Conservation (phyloP, 2,329 filamentous ascomycete species). For the Nannizziopsis barbatae region DNA sequence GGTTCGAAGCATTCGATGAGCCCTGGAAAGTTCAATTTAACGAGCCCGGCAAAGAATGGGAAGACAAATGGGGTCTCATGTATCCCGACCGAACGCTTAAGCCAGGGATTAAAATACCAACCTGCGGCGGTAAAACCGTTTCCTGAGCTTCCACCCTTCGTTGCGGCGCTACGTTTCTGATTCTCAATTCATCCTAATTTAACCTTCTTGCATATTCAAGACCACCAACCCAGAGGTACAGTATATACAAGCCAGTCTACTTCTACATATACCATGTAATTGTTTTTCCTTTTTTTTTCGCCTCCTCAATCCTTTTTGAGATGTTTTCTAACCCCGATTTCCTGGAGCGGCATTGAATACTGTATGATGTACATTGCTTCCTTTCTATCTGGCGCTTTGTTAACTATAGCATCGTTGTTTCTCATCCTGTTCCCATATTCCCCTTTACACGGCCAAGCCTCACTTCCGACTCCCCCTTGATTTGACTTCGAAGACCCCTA, state of each 20-base stretch:
- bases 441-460: no score
- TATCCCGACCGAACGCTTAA: constrained; percentile 77
- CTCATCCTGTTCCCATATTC: no score
- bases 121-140: constrained; percentile 66
- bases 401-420: no score
- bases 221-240: constrained; percentile 1
- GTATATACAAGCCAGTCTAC: background rate
- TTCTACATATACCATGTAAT: no score
- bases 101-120: constrained; percentile 69
- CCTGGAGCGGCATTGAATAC: no score
- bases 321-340: background rate
- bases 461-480: no score
- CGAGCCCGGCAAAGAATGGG: constrained; percentile 60
- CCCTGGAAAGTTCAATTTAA: constrained; percentile 82
- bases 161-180: background rate
- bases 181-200: background rate
- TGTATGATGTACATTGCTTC: no score
- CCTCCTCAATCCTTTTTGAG: background rate
- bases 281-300: background rate
- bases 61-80: constrained; percentile 92
- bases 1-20: constrained; percentile 92
- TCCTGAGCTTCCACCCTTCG: background rate
- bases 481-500: no score
- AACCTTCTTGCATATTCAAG: background rate
- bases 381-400: no score